Evolutionary conservation across 164 flowering plant genomes (phyloP).

Genomic region (Macadamia tetraphylla): DNA sequence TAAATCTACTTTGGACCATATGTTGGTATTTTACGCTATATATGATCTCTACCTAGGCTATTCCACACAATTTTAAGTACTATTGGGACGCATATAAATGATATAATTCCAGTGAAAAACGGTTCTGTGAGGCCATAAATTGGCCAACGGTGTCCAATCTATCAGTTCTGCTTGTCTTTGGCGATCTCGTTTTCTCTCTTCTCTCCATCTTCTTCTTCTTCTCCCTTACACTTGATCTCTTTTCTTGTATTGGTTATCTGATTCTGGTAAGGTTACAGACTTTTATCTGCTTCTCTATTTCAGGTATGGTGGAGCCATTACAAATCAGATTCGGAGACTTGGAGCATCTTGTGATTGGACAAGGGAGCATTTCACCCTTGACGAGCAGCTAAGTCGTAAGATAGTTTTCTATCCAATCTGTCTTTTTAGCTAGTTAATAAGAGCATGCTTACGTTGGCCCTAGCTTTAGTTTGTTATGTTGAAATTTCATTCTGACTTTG

Average conservation of each 20-base stretch:
- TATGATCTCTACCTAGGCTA: too few relatives aligned
- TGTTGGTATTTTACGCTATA: too few relatives aligned
- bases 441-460: neutral
- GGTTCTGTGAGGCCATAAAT: too few relatives aligned
- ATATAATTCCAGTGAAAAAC: too few relatives aligned
- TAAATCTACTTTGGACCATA: too few relatives aligned
- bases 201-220: too few relatives aligned
- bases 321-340: constrained; percentile 87
- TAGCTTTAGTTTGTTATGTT: neutral
- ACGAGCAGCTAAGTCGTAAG: constrained; percentile 98
- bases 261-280: neutral
- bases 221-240: too few relatives aligned
- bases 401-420: constrained; percentile 27
- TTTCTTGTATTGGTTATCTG: neutral
- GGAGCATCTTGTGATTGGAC: constrained; percentile 99
- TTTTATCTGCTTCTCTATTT: constrained; percentile 5
- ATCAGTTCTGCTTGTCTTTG: too few relatives aligned
- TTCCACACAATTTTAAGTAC: too few relatives aligned
- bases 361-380: constrained; percentile 89
- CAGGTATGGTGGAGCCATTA: constrained; percentile 92
- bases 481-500: neutral
- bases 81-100: too few relatives aligned
- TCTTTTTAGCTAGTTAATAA: neutral
- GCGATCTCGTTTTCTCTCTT: too few relatives aligned
- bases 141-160: too few relatives aligned